Evolutionary conservation across 2,329 filamentous ascomycete genomes (phyloP), one percentile per base, ranked within the genome.

Genomic region (Cytospora chrysosperma): DNA sequence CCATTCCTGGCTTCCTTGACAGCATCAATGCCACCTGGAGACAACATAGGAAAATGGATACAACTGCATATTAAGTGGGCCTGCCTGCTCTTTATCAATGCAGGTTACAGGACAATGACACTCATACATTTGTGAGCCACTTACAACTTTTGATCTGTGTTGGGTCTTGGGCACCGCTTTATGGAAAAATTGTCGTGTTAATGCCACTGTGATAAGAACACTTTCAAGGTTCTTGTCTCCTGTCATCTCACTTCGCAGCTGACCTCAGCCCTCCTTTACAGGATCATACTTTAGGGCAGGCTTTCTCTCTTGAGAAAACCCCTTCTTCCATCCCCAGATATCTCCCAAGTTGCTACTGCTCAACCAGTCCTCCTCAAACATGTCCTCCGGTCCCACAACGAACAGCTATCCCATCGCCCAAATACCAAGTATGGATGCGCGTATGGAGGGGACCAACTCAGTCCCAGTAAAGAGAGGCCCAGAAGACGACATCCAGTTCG

Each of bases 401-500:
- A 28, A 56, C 17, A 27, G 37, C 21, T 40, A 43, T 15, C 47
- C 37, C 13, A 50, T 28, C 28, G 32, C 58, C 26, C 51, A 21
- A 15, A 40, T 12, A 6, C 28, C 64, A 17, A 61, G 47, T 19
- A 55, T 61, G 51, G 59, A 50, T 19, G 51, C 51, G 37, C 30
- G 19, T 19, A 61, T 58, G 49, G 58, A 53, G 17, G 32, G 40
- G 2, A 28, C 4, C 27, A 43, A 49, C 37, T 30, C 56, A 43
- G n/a, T 58, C 4, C 53, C 58, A 7, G 27, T 57, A 34, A 68
- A 68, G 61, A 65, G 67, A 55, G 57, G 56, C 17, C 63, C 59
- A 8, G 67, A 68, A 47, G 65, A 67, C 2, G 67, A 68, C 28
- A 65, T 68, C 26, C 67, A 67, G 27, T 68, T 68, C 27, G 63